These are phyloP conservation scores for Teunomyces stri DNA, from an alignment of 805 yeast species.

Conservation along the genomic window DNA sequence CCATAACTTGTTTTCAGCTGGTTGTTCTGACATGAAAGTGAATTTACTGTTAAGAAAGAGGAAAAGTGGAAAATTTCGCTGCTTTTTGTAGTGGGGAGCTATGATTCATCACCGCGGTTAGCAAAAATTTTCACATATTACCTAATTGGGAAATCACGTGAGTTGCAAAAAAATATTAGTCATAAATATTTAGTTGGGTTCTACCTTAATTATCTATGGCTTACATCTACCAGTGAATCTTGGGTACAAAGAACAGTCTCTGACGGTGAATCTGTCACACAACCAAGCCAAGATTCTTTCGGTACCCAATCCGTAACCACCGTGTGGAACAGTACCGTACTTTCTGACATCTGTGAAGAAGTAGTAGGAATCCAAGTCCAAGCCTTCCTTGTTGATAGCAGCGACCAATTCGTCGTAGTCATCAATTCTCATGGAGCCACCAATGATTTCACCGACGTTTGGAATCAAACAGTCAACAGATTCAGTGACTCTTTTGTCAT, in stretches of 20 bases:
- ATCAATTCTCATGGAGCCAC: slow-evolving; percentile 98
- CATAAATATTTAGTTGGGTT: neutral
- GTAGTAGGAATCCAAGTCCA: slow-evolving; percentile 80
- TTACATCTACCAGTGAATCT: slow-evolving; percentile 97
- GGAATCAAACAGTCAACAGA: slow-evolving; percentile 99
- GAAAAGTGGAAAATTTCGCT: neutral
- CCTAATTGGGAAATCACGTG: slow-evolving; percentile 8
- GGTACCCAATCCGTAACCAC: slow-evolving; percentile 98
- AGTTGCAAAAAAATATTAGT: neutral
- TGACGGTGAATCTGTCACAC: slow-evolving; percentile 95
- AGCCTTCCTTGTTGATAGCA: slow-evolving; percentile 91
- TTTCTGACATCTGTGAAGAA: slow-evolving; percentile 96
- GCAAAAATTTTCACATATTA: slow-evolving; percentile 5
- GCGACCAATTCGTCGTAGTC: slow-evolving; percentile 78
- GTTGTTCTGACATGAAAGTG: slow-evolving; percentile 36
- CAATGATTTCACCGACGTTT: slow-evolving; percentile 97
- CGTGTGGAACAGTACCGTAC: slow-evolving; percentile 98
- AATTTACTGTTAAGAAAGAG: slow-evolving; percentile 1
- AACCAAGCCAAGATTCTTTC: slow-evolving; percentile 98
- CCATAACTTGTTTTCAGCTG: slow-evolving; percentile 80
- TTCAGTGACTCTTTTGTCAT: slow-evolving; percentile 94
- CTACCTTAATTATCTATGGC: slow-evolving; percentile 49
- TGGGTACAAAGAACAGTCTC: slow-evolving; percentile 97
- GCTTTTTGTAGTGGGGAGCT: neutral
- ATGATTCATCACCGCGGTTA: slow-evolving; percentile 25